A percentile compares a stretch with the other conserved stretches of the same genome.
phyloP scores from a whole-genome alignment of 805 yeast genomes.

The Teunomyces atbi region DNA sequence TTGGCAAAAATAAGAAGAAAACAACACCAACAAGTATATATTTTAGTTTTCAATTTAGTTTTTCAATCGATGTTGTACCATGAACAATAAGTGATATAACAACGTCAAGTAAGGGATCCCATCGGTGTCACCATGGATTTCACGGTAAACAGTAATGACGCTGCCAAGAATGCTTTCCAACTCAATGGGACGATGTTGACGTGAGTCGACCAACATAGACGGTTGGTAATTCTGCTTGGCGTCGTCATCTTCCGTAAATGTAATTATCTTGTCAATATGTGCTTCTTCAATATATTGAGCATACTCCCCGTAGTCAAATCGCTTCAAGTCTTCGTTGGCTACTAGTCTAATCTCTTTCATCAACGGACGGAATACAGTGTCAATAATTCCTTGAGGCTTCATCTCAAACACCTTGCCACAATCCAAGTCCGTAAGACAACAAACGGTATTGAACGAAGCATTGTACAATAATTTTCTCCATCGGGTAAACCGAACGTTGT shows the following conservation, averaged over 20 bases:
- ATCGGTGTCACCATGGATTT: slow-evolving; percentile 2
- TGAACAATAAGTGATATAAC: slow-evolving; percentile 9
- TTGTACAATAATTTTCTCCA: slow-evolving; percentile 72
- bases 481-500: slow-evolving; percentile 51
- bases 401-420: slow-evolving; percentile 49
- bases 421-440: slow-evolving; percentile 59
- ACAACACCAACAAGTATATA: background rate
- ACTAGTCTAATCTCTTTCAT: slow-evolving; percentile 20
- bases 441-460: slow-evolving; percentile 61
- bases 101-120: slow-evolving; percentile 12
- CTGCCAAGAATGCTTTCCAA: slow-evolving; percentile 72
- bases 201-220: slow-evolving; percentile 69
- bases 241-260: slow-evolving; percentile 31
- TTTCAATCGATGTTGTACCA: slow-evolving; percentile 12
- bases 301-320: slow-evolving; percentile 9
- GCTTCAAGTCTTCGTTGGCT: slow-evolving; percentile 16
- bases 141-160: slow-evolving; percentile 2
- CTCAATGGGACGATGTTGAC: slow-evolving; percentile 68
- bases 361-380: slow-evolving; percentile 14
- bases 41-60: background rate
- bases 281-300: slow-evolving; percentile 2
- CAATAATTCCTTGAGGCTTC: slow-evolving; percentile 12
- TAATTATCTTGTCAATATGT: slow-evolving; percentile 12
- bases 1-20: background rate
- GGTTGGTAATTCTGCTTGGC: slow-evolving; percentile 62